Evolutionary conservation across 495 filamentous ascomycete genomes (phyloP).

Genomic region (Penicillium angulare): DNA sequence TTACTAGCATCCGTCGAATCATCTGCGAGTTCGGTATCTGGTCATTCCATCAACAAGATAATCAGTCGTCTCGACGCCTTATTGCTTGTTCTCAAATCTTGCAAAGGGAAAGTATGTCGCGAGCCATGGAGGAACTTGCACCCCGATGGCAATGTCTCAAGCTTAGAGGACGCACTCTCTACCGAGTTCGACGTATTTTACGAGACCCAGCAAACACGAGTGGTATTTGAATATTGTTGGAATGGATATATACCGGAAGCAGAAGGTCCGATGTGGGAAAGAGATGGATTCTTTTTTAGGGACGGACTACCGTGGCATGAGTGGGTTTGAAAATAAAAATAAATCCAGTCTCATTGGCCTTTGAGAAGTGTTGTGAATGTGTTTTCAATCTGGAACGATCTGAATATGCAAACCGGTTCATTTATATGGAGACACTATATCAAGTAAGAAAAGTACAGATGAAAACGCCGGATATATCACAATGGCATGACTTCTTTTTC

Average conservation of each 20-base stretch:
- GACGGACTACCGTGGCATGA: background rate
- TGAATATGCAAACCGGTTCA: conserved; percentile 11
- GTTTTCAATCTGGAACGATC: background rate
- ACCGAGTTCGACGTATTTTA: conserved; percentile 55
- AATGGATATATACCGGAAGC: conserved; percentile 51
- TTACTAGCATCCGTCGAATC: background rate
- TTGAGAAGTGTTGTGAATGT: no score
- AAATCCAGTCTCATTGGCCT: no score
- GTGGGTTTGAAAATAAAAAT: background rate
- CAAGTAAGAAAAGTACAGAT: conserved; percentile 1
- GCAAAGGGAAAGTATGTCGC: conserved; percentile 47
- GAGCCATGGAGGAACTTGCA: conserved; percentile 54
- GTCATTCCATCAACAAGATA: conserved; percentile 34
- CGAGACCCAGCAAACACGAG: conserved; percentile 42
- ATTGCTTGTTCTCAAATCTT: conserved; percentile 57
- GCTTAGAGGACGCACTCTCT: conserved; percentile 35
- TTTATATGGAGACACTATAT: conserved; percentile 21
- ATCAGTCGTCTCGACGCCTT: conserved; percentile 51
- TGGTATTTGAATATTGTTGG: conserved; percentile 52
- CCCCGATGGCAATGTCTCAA: conserved; percentile 38
- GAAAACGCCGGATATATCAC: conserved; percentile 28
- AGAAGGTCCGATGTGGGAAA: conserved; percentile 37
- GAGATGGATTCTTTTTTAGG: background rate
- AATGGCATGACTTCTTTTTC: conserved; percentile 8
- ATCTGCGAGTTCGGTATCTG: background rate